A percentile compares a stretch with the other conserved stretches of the same genome.
Evolutionary conservation across 2,329 filamentous ascomycete genomes (phyloP).

Genomic region (Scleromitrula shiraiana): DNA sequence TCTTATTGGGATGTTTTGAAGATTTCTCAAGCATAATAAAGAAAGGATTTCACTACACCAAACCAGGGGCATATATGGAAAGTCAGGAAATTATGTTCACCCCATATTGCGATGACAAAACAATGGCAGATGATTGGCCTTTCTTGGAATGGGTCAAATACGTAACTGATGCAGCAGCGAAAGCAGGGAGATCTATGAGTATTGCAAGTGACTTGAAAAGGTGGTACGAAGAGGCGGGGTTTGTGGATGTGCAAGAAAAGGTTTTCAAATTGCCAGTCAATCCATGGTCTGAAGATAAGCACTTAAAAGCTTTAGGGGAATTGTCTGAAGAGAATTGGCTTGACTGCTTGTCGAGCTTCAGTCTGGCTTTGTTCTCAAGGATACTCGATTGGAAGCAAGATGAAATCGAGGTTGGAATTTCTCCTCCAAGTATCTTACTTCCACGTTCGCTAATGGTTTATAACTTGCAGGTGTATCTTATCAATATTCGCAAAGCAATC

Average conservation of each 20-base stretch:
- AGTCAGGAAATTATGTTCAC: constrained; percentile 37
- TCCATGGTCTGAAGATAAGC: constrained; percentile 40
- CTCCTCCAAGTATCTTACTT: too few relatives aligned
- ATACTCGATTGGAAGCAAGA: constrained; percentile 25
- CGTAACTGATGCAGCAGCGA: constrained; percentile 17
- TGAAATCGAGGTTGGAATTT: constrained; percentile 24
- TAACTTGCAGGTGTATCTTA: constrained; percentile 20
- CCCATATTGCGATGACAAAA: constrained; percentile 36
- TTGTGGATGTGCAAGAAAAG: constrained; percentile 45
- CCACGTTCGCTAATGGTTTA: not conserved
- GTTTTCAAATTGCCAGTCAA: constrained; percentile 48
- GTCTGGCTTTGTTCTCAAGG: constrained; percentile 23
- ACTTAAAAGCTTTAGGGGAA: constrained; percentile 20
- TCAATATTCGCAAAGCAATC: constrained; percentile 23
- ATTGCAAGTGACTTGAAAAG: constrained; percentile 21
- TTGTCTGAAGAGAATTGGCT: constrained; percentile 26
- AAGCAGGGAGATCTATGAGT: constrained; percentile 18
- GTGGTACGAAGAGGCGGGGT: constrained; percentile 39
- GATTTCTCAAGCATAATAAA: constrained; percentile 43
- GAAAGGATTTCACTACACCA: constrained; percentile 37
- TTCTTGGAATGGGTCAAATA: constrained; percentile 21
- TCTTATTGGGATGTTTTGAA: constrained; percentile 21
- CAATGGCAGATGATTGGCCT: constrained; percentile 23
- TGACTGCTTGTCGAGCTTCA: constrained; percentile 20
- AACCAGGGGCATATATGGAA: constrained; percentile 28